phyloP scores from a whole-genome alignment of 345 rosid species.

The Jatropha curcas region DNA sequence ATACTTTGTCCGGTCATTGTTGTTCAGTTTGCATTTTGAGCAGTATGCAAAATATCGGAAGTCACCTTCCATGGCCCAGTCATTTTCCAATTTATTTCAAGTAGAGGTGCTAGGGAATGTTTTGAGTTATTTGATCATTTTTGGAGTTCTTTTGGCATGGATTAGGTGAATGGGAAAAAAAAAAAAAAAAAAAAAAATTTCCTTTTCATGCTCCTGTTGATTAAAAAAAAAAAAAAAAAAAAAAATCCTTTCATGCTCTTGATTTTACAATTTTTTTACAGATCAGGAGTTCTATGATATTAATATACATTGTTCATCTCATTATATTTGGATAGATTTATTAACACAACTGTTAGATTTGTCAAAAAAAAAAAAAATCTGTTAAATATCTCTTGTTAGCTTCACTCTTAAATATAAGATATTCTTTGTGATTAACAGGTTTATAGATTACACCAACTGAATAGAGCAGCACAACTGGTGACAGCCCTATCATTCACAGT shows the following conservation, averaged over 20 bases:
- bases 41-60: conserved; percentile 69
- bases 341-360: too few species aligned
- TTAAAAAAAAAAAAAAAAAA: too few species aligned
- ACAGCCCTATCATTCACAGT: conserved; percentile 90
- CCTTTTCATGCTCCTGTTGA: background rate
- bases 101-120: conserved; percentile 37
- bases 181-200: too few species aligned
- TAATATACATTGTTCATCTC: background rate
- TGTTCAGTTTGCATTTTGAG: conserved; percentile 92
- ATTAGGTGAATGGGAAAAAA: background rate
- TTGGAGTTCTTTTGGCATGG: background rate
- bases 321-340: background rate
- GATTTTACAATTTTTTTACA: background rate
- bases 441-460: conserved; percentile 93
- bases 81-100: conserved; percentile 84
- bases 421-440: conserved; percentile 48
- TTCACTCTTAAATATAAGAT: background rate
- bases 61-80: conserved; percentile 81
- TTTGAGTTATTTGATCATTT: conserved; percentile 4
- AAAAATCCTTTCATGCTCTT: background rate
- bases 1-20: conserved; percentile 83
- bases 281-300: background rate
- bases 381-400: background rate
- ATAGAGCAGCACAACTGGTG: conserved; percentile 92
- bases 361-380: background rate